Evolutionary conservation across 495 filamentous ascomycete genomes (phyloP).

Genomic region (Penicillium nucicola): DNA sequence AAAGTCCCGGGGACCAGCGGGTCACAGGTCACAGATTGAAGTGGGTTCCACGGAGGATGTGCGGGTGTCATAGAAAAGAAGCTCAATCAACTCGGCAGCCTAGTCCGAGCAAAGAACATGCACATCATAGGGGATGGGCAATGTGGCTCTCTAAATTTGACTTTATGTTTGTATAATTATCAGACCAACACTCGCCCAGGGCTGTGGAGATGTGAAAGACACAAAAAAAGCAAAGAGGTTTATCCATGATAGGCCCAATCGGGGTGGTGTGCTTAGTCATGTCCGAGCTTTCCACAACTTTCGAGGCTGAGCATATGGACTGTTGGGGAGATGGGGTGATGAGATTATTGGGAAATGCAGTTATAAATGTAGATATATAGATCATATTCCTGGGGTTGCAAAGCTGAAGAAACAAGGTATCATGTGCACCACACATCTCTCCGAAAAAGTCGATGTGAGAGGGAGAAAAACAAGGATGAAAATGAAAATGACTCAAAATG

Average conservation of each 20-base stretch:
- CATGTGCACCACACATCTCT: slow-evolving; percentile 4
- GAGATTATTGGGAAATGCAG: background rate
- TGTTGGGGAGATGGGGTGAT: background rate
- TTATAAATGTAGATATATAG: slow-evolving; percentile 1
- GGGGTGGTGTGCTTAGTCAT: slow-evolving; percentile 1
- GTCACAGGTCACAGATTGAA: slow-evolving; percentile 1
- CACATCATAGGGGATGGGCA: slow-evolving; percentile 7
- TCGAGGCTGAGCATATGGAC: background rate
- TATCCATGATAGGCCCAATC: background rate
- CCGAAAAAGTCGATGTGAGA: slow-evolving; percentile 1
- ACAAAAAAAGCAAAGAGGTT: too few relatives aligned
- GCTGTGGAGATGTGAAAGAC: background rate
- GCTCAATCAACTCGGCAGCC: slow-evolving; percentile 19
- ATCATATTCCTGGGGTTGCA: slow-evolving; percentile 3
- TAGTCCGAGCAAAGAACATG: slow-evolving; percentile 9
- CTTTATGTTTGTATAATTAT: too few relatives aligned
- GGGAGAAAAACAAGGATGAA: background rate
- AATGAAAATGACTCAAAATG: background rate
- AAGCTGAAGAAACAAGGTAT: slow-evolving; percentile 1
- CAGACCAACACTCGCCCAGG: too few relatives aligned
- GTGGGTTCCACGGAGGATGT: slow-evolving; percentile 13
- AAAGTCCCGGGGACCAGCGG: background rate
- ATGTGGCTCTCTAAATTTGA: background rate
- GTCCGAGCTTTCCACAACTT: background rate
- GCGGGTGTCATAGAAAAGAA: slow-evolving; percentile 7